Base-by-base conservation (phyloP, 768 basidiomycete species). In the Coprinopsis cinerea region DNA sequence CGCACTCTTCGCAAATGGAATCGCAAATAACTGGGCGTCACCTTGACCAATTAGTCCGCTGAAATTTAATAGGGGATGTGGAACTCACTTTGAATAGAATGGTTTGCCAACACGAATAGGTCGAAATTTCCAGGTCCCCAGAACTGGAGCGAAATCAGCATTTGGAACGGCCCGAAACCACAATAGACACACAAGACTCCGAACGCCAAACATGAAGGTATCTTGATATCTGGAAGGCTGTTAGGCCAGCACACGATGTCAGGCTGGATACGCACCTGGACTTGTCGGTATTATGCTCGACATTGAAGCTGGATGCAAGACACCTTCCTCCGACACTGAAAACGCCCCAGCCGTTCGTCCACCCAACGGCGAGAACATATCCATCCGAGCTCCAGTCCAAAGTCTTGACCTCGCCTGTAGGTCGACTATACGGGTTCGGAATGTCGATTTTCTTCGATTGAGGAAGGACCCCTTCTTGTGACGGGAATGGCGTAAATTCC, bases 361-460 rank as follows among this genome's bases (percentile, higher is more conserved):
- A 96, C 0, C 92, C 95, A 1, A 92, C 92, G 27, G 93, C 94
- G 10, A 99, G 72, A 4, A 90, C 91, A 66, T 93, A 93, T 2
- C 95, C 95, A 65, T 99, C 96, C 0, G 89, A 89, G 44, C 89
- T 94, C 95, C 94, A 97, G 57, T 92, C 82, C 64, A 95, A 73
- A 10, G 79, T 64, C 51, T 65, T 77, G 3, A 92, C 81, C 34
- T 76, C 67, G 1, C 89, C 90, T 3, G 73, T 78, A 6, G 75
- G 71, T 39, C 70, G 72, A 53, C 73, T 77, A 53, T 80, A 78
- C 30, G 79, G 72, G 53, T 81, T 79, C 3, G 84, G 82, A n/a
- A 86, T 65, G 20, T 79, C 67, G 42, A 91, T 66, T 17, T 66
- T 68, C 59, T 88, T 80, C 1, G 85, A 81, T 48, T 73, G 74